Evolutionary conservation across 495 filamentous ascomycete genomes (phyloP).

Genomic region (Xylaria telfairii): DNA sequence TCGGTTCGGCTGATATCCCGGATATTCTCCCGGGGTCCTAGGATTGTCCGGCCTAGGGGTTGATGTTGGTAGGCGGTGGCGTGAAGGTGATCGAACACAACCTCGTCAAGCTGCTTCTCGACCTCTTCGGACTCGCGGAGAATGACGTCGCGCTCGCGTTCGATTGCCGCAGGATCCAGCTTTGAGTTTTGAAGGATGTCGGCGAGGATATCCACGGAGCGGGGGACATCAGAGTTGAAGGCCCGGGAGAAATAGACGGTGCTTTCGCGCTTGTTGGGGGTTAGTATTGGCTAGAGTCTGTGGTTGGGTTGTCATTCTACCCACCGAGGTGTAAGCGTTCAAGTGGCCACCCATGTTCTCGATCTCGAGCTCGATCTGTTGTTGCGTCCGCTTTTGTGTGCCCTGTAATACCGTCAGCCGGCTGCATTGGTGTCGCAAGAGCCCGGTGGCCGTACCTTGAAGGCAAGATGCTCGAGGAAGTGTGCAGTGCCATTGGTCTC

Average conservation of each 20-base stretch:
- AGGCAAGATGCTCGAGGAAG: slow-evolving; percentile 99
- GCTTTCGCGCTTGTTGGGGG: slow-evolving; percentile 79
- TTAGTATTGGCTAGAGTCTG: slow-evolving; percentile 40
- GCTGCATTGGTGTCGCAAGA: slow-evolving; percentile 12
- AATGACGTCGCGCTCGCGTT: slow-evolving; percentile 97
- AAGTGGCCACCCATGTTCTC: slow-evolving; percentile 99
- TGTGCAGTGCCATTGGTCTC: slow-evolving; percentile 98
- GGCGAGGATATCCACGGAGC: slow-evolving; percentile 94
- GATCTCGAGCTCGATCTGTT: slow-evolving; percentile 98
- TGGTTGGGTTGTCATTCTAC: slow-evolving; percentile 44
- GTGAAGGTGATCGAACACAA: slow-evolving; percentile 99
- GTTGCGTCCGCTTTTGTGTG: slow-evolving; percentile 88
- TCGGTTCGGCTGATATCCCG: slow-evolving; percentile 90
- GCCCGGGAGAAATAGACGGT: slow-evolving; percentile 99
- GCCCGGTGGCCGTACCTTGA: slow-evolving; percentile 74
- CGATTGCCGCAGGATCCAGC: slow-evolving; percentile 89
- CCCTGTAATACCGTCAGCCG: slow-evolving; percentile 59
- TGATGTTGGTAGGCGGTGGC: slow-evolving; percentile 97
- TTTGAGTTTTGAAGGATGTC: slow-evolving; percentile 99
- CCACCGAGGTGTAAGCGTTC: slow-evolving; percentile 98
- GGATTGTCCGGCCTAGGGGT: slow-evolving; percentile 95
- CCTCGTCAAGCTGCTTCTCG: slow-evolving; percentile 98
- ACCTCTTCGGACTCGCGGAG: slow-evolving; percentile 99
- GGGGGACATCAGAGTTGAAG: slow-evolving; percentile 95
- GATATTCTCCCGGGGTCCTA: slow-evolving; percentile 98